A percentile compares a stretch with the other conserved stretches of the same genome.
Conservation (phyloP, 2,329 filamentous ascomycete species). For the Colletotrichum sp. region DNA sequence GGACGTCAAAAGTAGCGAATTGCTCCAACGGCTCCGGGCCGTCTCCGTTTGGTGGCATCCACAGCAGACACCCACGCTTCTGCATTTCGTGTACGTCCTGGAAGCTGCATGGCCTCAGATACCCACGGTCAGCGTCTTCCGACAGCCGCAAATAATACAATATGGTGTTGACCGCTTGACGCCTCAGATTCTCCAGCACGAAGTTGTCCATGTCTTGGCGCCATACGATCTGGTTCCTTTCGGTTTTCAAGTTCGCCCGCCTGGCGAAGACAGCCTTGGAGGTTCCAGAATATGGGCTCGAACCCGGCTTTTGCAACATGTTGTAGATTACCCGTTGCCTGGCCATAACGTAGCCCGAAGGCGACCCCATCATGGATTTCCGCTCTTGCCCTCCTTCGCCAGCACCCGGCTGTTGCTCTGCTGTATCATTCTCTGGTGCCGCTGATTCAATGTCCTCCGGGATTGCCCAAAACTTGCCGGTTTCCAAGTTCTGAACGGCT, state of each 20-base stretch:
- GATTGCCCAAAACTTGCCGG: constrained; percentile 58
- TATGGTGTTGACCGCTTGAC: constrained; percentile 51
- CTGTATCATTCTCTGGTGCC: neutral
- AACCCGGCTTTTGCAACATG: constrained; percentile 25
- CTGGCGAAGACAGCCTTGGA: neutral
- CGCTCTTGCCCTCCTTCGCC: neutral
- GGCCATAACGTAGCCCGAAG: constrained; percentile 11
- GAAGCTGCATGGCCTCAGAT: constrained; percentile 51
- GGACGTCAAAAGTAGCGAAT: constrained; percentile 38
- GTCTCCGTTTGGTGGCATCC: constrained; percentile 24
- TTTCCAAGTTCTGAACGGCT: constrained; percentile 59
- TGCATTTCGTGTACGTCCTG: constrained; percentile 43
- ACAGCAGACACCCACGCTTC: constrained; percentile 52
- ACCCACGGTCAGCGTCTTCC: constrained; percentile 33
- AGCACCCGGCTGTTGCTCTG: neutral
- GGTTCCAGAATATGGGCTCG: constrained; percentile 11
- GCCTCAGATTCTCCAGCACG: constrained; percentile 55
- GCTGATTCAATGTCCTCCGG: constrained; percentile 39
- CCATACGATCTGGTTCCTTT: constrained; percentile 39
- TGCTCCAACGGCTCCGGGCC: neutral
- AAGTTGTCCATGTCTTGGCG: constrained; percentile 61
- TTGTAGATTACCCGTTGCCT: constrained; percentile 1
- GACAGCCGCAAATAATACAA: constrained; percentile 39
- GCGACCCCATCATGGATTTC: neutral
- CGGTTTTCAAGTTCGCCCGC: neutral